Percentiles rank a stretch among this genome's conserved stretches.
Evolutionary conservation across 176 grass and related monocot species (phyloP).

Genomic region (Rhynchospora pubera): DNA sequence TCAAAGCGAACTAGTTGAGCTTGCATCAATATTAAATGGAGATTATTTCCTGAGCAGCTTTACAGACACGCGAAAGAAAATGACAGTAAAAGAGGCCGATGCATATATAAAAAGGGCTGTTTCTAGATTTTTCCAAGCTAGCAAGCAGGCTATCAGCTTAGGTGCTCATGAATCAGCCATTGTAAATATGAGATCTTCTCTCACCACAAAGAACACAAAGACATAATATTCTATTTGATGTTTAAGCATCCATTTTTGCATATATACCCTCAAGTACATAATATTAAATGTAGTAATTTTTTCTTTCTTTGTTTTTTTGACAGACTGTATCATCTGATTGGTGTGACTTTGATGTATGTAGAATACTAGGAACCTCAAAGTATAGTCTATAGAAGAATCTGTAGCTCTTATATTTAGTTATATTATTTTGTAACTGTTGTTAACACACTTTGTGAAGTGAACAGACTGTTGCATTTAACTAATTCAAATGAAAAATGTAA

Average conservation of each 20-base stretch:
- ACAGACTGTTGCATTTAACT: neutral
- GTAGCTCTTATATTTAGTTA: neutral
- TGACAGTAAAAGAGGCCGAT: slow-evolving; percentile 72
- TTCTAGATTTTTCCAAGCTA: slow-evolving; percentile 47
- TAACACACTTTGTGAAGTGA: neutral
- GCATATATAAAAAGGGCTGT: slow-evolving; percentile 53
- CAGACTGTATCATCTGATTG: neutral
- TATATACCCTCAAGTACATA: neutral
- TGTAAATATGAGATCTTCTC: slow-evolving; percentile 69
- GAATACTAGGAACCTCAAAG: neutral
- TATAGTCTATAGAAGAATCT: neutral
- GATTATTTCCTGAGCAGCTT: slow-evolving; percentile 71
- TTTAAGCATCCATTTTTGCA: neutral
- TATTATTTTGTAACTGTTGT: neutral
- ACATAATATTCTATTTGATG: slow-evolving; percentile 5
- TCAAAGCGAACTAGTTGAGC: slow-evolving; percentile 57
- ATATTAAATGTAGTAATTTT: neutral
- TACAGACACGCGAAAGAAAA: slow-evolving; percentile 31
- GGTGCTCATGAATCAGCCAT: slow-evolving; percentile 61
- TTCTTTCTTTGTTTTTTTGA: neutral
- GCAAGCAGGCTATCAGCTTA: slow-evolving; percentile 49
- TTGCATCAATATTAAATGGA: slow-evolving; percentile 63
- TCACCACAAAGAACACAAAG: slow-evolving; percentile 40
- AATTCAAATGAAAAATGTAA: neutral
- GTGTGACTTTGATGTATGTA: neutral